Base-by-base conservation (phyloP, 176 grass and related monocot genomes). In the Microstegium vimineum region DNA sequence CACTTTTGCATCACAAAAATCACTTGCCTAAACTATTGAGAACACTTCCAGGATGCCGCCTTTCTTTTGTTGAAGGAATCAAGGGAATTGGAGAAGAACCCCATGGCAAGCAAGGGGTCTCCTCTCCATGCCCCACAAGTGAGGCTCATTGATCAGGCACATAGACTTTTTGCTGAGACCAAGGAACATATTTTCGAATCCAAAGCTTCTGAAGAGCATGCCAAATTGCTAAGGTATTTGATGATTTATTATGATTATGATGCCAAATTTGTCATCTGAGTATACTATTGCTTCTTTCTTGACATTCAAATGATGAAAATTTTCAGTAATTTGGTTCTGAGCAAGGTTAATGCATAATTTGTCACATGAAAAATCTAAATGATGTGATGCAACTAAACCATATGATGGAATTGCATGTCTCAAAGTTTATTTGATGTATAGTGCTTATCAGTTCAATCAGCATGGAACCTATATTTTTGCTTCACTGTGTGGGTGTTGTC, bases 31-130 rank as follows among this genome's bases (percentile, higher is more conserved):
- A 83, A 76, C 46, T 59, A 82, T 47, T 41, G 30, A 85, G 72
- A 78, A 73, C 35, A 77, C 35, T 89, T 94, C 78, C 83, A 99
- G 93, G 96, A 99, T 86, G 96, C 87, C 13, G 96, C 89, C 43
- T 95, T 99, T 56, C 96, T 99, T 86, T 83, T 99, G 85, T 83
- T 99, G 88, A 95, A 95, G 73, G 96, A 99, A 76, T 99, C 93
- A 4, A 91, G 89, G 85, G 85, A 93, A 88, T 80, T 93, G 34
- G 96, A 95, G 80, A 99, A 67, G 86, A 98, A 93, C 85, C 89
- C 91, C 79, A 87, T 99, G 87, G 91, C 89, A 86, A 99, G 91
- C 89, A 95, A 93, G 87, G 96, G 96, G 13, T 85, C 93, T 47
- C 82, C 92, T 79, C 89, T 99, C 23, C 96, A 95, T 88, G 95